Conservation (phyloP, 306 rosid species). For the Cucurbita maxima region DNA sequence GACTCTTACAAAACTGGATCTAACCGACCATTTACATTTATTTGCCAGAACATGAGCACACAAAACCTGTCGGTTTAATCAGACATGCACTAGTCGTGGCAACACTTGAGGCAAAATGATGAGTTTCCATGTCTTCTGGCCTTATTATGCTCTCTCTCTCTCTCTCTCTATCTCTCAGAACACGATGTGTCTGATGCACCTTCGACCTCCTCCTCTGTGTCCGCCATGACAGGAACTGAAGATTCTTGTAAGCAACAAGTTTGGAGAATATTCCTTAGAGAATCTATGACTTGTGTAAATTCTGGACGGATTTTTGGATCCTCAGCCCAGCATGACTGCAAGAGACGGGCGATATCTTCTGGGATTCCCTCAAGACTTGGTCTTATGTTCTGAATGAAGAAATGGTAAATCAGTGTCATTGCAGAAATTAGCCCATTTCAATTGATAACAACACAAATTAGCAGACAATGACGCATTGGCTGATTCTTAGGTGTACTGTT, state of each 20-base stretch:
- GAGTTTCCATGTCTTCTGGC: constrained; percentile 3
- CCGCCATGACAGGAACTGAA: neutral
- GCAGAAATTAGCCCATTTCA: neutral
- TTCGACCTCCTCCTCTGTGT: constrained; percentile 6
- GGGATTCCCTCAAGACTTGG: constrained; percentile 43
- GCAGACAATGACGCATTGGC: neutral
- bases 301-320: constrained; percentile 44
- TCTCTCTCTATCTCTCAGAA: neutral
- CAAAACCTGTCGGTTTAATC: constrained; percentile 5
- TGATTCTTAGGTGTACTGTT: neutral
- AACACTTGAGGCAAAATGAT: constrained; percentile 5
- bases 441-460: neutral
- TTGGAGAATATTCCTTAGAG: constrained; percentile 13
- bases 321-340: constrained; percentile 49
- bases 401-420: neutral
- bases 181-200: neutral
- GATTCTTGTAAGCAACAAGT: neutral
- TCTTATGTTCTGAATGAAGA: constrained; percentile 24
- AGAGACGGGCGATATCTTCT: constrained; percentile 14
- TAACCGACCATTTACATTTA: constrained; percentile 3
- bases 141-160: neutral
- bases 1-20: neutral
- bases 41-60: neutral
- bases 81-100: constrained; percentile 2
- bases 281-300: constrained; percentile 23